phyloP scores from a whole-genome alignment of 2,329 filamentous ascomycete species.

The Claviceps fusiformis region DNA sequence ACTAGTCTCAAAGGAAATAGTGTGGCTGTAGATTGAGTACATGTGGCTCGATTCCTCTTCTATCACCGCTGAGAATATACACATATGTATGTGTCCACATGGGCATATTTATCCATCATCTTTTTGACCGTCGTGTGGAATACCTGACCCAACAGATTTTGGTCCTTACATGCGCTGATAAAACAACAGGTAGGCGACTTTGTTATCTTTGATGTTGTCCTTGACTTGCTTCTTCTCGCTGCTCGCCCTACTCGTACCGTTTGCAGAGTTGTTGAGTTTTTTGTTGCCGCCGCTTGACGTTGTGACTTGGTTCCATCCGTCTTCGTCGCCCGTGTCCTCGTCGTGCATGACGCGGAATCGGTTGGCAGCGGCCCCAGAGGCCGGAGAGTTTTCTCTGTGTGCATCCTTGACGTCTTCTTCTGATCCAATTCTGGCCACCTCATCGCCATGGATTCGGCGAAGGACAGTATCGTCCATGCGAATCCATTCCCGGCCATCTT shows the following conservation, averaged over 20 bases:
- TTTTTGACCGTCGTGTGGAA: no score
- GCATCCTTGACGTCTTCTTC: constrained; percentile 60
- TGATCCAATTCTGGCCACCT: constrained; percentile 73
- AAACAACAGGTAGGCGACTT: constrained; percentile 92
- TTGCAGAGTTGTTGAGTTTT: constrained; percentile 53
- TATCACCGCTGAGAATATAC: no score
- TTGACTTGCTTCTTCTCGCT: constrained; percentile 44
- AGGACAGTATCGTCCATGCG: constrained; percentile 90
- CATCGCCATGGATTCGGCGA: constrained; percentile 69
- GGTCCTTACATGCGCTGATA: constrained; percentile 58
- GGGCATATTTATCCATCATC: neutral
- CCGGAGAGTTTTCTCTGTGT: constrained; percentile 12
- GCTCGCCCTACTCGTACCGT: constrained; percentile 45
- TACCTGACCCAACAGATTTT: neutral
- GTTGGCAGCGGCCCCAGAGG: constrained; percentile 41
- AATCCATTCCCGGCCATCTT: constrained; percentile 93
- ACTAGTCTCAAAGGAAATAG: neutral
- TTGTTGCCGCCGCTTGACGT: constrained; percentile 51
- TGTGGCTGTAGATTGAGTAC: neutral
- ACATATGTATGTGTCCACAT: neutral
- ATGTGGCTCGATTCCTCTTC: neutral
- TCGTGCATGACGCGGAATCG: constrained; percentile 60
- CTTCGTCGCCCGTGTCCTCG: constrained; percentile 52
- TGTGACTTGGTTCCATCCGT: constrained; percentile 73
- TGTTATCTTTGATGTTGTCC: constrained; percentile 73